phyloP scores from a whole-genome alignment of 768 basidiomycete species.

The Russula sp. region DNA sequence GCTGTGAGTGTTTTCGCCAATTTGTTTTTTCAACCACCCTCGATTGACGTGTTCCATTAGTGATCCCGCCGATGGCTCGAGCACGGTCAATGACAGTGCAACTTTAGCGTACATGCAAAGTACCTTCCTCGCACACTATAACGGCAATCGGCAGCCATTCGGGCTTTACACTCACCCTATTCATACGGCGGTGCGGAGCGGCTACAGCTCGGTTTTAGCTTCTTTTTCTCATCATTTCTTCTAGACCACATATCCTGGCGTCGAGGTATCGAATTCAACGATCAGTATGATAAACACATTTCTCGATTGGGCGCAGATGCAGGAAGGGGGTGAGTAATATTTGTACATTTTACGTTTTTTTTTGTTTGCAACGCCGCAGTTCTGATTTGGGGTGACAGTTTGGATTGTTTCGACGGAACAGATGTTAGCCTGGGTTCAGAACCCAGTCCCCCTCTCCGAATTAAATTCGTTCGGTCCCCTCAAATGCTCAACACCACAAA shows the following conservation, averaged over 20 bases:
- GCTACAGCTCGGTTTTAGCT: neutral
- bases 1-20: constrained; percentile 49
- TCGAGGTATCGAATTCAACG: constrained; percentile 48
- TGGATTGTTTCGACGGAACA: constrained; percentile 75
- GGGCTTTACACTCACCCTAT: constrained; percentile 83
- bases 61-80: constrained; percentile 54
- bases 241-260: constrained; percentile 58
- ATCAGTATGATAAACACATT: constrained; percentile 77
- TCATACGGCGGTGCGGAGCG: constrained; percentile 57
- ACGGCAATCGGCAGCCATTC: constrained; percentile 70
- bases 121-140: constrained; percentile 74
- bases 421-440: constrained; percentile 68
- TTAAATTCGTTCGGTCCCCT: constrained; percentile 53
- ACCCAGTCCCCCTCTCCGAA: constrained; percentile 63
- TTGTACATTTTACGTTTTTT: neutral
- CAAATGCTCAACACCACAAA: constrained; percentile 61
- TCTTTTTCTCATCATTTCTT: constrained; percentile 3
- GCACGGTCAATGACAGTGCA: constrained; percentile 52
- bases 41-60: constrained; percentile 10
- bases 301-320: constrained; percentile 77
- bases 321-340: constrained; percentile 51
- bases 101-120: constrained; percentile 70
- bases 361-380: neutral
- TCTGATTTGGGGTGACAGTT: constrained; percentile 39
- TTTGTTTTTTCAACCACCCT: constrained; percentile 4